phyloP scores from a whole-genome alignment of 345 rosid genomes.

The Euphorbia peplus region DNA sequence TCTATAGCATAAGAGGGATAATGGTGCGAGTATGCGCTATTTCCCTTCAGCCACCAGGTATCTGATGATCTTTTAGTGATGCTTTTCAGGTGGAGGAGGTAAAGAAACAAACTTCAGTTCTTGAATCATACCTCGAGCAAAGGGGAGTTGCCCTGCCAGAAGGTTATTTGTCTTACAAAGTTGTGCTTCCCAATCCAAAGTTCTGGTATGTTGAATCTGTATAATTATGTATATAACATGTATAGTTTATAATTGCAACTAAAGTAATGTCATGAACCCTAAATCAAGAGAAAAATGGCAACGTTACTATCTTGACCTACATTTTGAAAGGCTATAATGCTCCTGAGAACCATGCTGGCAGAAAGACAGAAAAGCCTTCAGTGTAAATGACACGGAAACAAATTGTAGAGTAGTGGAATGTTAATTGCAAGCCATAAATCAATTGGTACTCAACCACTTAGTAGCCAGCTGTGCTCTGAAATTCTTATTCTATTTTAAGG shows the following conservation, averaged over 20 bases:
- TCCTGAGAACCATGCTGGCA: not conserved
- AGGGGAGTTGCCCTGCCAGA: slow-evolving; percentile 75
- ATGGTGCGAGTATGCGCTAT: not conserved
- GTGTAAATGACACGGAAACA: not conserved
- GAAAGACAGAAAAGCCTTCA: too few species aligned
- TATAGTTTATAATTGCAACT: not conserved
- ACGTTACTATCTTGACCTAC: not conserved
- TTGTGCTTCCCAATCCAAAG: slow-evolving; percentile 82
- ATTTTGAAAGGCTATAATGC: not conserved
- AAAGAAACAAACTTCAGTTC: slow-evolving; percentile 59
- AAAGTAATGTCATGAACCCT: not conserved
- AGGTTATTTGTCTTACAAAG: slow-evolving; percentile 77
- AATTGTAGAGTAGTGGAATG: not conserved
- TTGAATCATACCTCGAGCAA: slow-evolving; percentile 86
- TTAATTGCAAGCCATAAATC: not conserved
- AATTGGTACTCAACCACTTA: not conserved
- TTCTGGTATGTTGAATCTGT: slow-evolving; percentile 45
- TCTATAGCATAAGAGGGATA: not conserved
- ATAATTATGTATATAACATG: not conserved
- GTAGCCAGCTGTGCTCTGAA: not conserved
- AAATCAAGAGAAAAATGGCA: not conserved
- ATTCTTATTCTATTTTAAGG: not conserved
- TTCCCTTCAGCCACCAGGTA: slow-evolving; percentile 1
- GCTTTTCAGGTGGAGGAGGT: slow-evolving; percentile 55
- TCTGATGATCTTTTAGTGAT: slow-evolving; percentile 3